Evolutionary conservation across 75 land plant species (phyloP).

Genomic region (Sequoiadendron giganteum): DNA sequence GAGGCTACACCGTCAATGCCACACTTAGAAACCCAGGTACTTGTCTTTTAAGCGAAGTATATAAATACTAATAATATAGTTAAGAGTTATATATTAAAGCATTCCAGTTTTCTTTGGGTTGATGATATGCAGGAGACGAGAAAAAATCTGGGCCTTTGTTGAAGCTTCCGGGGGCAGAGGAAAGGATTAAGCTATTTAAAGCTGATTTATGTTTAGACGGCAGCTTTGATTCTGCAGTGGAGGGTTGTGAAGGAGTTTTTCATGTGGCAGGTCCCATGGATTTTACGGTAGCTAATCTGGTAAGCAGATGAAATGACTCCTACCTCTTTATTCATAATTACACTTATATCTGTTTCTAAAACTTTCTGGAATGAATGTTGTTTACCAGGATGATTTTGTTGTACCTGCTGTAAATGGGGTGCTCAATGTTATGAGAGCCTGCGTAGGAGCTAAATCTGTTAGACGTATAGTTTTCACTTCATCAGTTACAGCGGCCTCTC

Average conservation of each 20-base stretch:
- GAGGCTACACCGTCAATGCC: no score
- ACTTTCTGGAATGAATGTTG: no score
- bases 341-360: not conserved
- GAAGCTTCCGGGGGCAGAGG: constrained; percentile 65
- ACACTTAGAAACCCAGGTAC: no score
- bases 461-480: no score
- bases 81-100: no score
- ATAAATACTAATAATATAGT: no score
- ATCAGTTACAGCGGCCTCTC: no score
- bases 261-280: constrained; percentile 80
- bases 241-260: constrained; percentile 80
- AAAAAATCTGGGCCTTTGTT: constrained; percentile 58
- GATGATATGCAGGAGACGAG: constrained; percentile 32
- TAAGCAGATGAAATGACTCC: not conserved
- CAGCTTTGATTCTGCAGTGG: constrained; percentile 75
- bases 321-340: no score
- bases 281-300: not conserved
- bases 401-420: constrained; percentile 60
- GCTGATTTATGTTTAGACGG: constrained; percentile 78
- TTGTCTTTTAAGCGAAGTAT: no score
- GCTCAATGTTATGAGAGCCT: no score
- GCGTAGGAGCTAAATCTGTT: no score
- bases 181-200: constrained; percentile 61
- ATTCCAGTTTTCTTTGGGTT: not conserved
- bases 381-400: constrained; percentile 56